Conservation (phyloP, 2,329 filamentous ascomycete species). For the Talaromyces atroroseus region DNA sequence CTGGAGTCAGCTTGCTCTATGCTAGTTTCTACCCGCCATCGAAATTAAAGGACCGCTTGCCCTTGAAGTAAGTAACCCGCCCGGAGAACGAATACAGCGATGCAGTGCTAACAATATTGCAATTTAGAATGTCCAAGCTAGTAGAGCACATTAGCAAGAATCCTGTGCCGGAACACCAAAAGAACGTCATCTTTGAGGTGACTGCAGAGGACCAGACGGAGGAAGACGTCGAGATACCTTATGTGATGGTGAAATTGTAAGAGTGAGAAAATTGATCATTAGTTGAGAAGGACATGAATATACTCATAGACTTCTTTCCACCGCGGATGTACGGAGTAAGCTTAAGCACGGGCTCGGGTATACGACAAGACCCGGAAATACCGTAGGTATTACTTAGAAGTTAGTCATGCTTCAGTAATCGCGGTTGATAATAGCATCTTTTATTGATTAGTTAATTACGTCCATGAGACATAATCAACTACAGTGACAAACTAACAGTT, state of each 20-base stretch:
- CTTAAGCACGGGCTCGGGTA: background rate
- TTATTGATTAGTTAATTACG: too few species aligned
- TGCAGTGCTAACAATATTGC: slow-evolving; percentile 24
- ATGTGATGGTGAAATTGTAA: slow-evolving; percentile 77
- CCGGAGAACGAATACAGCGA: background rate
- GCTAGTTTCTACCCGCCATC: slow-evolving; percentile 85
- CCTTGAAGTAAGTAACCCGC: slow-evolving; percentile 55
- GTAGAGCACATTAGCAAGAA: slow-evolving; percentile 90
- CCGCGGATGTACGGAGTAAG: background rate
- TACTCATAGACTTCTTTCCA: background rate
- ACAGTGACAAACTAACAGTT: background rate
- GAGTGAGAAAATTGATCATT: background rate
- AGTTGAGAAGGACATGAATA: background rate
- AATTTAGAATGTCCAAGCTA: slow-evolving; percentile 71
- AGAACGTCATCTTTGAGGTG: slow-evolving; percentile 94
- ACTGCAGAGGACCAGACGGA: slow-evolving; percentile 82
- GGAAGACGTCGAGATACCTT: slow-evolving; percentile 95
- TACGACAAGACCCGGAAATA: background rate
- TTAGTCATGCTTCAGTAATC: background rate
- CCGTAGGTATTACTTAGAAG: background rate
- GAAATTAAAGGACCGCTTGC: slow-evolving; percentile 74
- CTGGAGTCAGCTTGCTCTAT: slow-evolving; percentile 91
- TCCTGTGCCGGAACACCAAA: slow-evolving; percentile 82
- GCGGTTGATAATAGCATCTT: too few species aligned
- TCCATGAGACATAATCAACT: too few species aligned